Conservation (phyloP, 192 early-diverging fungal species). For the Rhizoclosmatium globosum region DNA sequence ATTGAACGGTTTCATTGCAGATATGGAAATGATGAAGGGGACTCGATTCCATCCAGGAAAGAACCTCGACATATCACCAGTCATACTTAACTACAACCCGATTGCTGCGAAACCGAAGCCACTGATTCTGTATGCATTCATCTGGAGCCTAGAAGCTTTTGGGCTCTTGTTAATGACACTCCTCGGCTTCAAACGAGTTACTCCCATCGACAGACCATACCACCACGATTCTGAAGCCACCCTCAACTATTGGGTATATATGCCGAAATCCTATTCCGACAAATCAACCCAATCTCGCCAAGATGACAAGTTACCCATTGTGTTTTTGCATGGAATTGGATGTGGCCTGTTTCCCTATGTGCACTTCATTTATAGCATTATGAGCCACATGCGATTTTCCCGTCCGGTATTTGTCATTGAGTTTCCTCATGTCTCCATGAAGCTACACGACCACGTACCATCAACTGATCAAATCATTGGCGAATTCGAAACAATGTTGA, state of each 20-base stretch:
- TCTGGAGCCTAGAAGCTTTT: slow-evolving; percentile 29
- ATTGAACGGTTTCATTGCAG: slow-evolving; percentile 30
- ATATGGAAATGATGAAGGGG: slow-evolving; percentile 34
- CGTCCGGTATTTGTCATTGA: slow-evolving; percentile 39
- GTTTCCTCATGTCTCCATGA: slow-evolving; percentile 52
- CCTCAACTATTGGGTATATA: slow-evolving; percentile 33
- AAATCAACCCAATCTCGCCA: not conserved
- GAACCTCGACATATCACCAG: slow-evolving; percentile 28
- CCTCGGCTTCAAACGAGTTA: slow-evolving; percentile 34
- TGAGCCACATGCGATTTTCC: not conserved
- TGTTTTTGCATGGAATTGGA: slow-evolving; percentile 44
- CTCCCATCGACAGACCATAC: slow-evolving; percentile 24
- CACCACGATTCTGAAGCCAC: not conserved
- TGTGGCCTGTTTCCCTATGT: slow-evolving; percentile 33
- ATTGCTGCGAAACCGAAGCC: slow-evolving; percentile 37
- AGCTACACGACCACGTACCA: slow-evolving; percentile 63
- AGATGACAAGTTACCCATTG: slow-evolving; percentile 30
- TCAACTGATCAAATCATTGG: slow-evolving; percentile 60
- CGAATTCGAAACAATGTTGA: slow-evolving; percentile 65
- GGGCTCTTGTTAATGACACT: slow-evolving; percentile 10
- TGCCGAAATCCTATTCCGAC: not conserved
- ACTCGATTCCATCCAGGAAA: slow-evolving; percentile 32
- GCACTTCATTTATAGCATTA: slow-evolving; percentile 26
- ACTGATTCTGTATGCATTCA: slow-evolving; percentile 26
- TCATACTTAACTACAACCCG: slow-evolving; percentile 39